Evolutionary conservation across 176 grass and related monocot species (phyloP).

Genomic region (Avena eriantha): DNA sequence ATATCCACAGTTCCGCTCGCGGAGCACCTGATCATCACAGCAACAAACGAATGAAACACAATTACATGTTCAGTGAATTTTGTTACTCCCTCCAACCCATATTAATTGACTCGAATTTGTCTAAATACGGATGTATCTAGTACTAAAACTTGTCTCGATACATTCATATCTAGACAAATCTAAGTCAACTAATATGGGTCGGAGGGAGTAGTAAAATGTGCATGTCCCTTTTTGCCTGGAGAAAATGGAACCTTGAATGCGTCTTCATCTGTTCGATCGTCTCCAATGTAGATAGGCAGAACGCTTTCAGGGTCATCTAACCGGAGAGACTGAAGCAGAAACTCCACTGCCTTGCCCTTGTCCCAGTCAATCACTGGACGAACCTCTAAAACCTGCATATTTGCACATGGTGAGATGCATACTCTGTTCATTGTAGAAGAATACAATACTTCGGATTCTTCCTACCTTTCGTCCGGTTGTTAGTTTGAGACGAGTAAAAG

Average conservation of each 20-base stretch:
- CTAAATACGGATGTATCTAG: too few relatives aligned
- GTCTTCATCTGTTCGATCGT: slow-evolving; percentile 73
- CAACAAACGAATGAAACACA: not conserved
- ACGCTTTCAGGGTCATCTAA: slow-evolving; percentile 46
- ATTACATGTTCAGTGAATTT: not conserved
- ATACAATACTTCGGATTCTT: too few relatives aligned
- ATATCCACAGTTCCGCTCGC: slow-evolving; percentile 51
- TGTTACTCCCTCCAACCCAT: too few relatives aligned
- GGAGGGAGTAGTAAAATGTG: not conserved
- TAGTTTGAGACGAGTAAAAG: slow-evolving; percentile 52
- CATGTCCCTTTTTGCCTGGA: not conserved
- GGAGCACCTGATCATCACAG: slow-evolving; percentile 44
- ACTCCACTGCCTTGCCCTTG: slow-evolving; percentile 79
- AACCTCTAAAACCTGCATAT: slow-evolving; percentile 71
- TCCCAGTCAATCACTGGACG: slow-evolving; percentile 73
- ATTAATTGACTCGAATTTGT: too few relatives aligned
- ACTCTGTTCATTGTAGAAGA: too few relatives aligned
- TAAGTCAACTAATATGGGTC: too few relatives aligned
- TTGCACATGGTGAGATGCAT: not conserved
- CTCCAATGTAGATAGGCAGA: slow-evolving; percentile 69
- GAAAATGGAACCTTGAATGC: slow-evolving; percentile 61
- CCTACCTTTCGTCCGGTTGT: slow-evolving; percentile 67
- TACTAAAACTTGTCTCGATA: too few relatives aligned
- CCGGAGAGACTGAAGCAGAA: slow-evolving; percentile 59
- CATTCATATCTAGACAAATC: too few relatives aligned